Conservation (phyloP, 2,329 filamentous ascomycete genomes). For the Emericellopsis atlantica region DNA sequence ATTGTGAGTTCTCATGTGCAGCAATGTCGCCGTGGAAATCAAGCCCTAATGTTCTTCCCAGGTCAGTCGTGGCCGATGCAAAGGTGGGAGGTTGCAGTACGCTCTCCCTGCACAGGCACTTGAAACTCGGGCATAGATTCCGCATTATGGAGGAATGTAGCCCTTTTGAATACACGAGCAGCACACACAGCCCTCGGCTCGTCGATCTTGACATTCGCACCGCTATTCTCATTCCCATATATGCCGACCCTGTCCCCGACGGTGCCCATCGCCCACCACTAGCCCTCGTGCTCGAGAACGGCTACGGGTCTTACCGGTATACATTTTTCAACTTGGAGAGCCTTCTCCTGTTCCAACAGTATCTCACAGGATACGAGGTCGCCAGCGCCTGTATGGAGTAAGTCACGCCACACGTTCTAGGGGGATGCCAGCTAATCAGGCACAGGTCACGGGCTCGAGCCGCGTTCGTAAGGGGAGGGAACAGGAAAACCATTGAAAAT, state of each 20-base stretch:
- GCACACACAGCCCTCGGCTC: neutral
- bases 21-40: neutral
- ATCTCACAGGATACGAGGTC: neutral
- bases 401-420: neutral
- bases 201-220: neutral
- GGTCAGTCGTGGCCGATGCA: neutral
- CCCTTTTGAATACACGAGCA: neutral
- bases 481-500: neutral
- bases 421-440: neutral
- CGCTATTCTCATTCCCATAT: neutral
- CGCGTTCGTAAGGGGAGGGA: neutral
- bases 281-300: neutral
- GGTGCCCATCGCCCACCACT: neutral
- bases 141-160: neutral
- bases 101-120: neutral
- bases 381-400: neutral
- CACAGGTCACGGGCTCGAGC: neutral
- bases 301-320: neutral
- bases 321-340: neutral
- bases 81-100: neutral
- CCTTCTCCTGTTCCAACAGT: neutral
- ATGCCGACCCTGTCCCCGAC: neutral
- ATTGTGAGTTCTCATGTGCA: no score
- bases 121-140: neutral
- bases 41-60: neutral